Evolutionary conservation across 2,329 filamentous ascomycete genomes (phyloP).

Genomic region (Monosporascus sp.): DNA sequence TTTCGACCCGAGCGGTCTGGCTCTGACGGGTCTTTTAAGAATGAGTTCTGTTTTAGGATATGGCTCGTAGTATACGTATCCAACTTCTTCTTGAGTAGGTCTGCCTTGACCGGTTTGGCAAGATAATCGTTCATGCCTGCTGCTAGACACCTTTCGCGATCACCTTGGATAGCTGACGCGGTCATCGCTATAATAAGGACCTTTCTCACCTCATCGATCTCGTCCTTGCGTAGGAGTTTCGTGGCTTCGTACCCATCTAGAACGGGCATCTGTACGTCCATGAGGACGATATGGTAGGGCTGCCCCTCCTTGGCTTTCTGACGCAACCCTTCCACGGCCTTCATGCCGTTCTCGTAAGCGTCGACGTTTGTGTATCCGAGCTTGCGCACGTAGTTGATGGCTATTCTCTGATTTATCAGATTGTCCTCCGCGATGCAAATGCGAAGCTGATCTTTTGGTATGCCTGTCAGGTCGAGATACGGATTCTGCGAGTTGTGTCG

Average conservation of each 20-base stretch:
- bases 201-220: constrained; percentile 69
- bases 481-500: constrained; percentile 34
- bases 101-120: constrained; percentile 88
- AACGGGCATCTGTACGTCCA: constrained; percentile 96
- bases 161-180: constrained; percentile 87
- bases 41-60: constrained; percentile 24
- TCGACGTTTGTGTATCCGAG: constrained; percentile 77
- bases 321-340: constrained; percentile 81
- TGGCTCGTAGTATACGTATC: constrained; percentile 47
- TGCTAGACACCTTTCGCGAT: constrained; percentile 90
- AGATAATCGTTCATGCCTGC: constrained; percentile 98
- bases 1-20: too few relatives aligned
- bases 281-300: constrained; percentile 86
- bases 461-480: constrained; percentile 62
- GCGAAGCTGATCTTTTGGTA: constrained; percentile 72
- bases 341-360: constrained; percentile 83
- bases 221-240: constrained; percentile 71
- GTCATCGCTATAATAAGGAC: constrained; percentile 98
- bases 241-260: constrained; percentile 92
- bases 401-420: constrained; percentile 89
- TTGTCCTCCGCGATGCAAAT: constrained; percentile 96
- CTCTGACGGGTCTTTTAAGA: background rate
- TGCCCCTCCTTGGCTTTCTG: constrained; percentile 62
- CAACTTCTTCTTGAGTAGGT: constrained; percentile 80
- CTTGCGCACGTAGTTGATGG: constrained; percentile 81